Evolutionary conservation across 805 yeast species (phyloP).

Genomic region (Starmerella powellii): DNA sequence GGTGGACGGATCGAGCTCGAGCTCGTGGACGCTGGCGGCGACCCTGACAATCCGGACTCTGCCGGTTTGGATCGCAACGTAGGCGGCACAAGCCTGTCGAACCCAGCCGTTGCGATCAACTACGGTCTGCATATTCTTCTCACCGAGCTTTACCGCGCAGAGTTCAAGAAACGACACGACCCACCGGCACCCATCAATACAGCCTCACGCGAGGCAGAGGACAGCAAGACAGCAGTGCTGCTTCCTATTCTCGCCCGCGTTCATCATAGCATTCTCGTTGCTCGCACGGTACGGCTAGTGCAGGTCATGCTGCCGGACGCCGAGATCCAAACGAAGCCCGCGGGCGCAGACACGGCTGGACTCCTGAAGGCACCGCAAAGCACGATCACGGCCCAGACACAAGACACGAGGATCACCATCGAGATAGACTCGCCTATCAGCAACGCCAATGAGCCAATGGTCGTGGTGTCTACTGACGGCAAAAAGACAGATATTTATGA

Average conservation of each 20-base stretch:
- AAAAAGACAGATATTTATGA: conserved; percentile 25
- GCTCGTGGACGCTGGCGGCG: conserved; percentile 36
- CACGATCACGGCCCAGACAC: not conserved
- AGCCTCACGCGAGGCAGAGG: conserved; percentile 4
- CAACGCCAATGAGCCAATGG: conserved; percentile 6
- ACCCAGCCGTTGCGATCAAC: conserved; percentile 44
- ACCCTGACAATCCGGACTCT: not conserved
- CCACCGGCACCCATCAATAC: conserved; percentile 24
- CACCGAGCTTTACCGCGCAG: conserved; percentile 43
- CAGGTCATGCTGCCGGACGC: conserved; percentile 20
- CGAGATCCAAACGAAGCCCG: not conserved
- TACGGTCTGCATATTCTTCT: conserved; percentile 47
- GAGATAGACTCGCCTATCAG: conserved; percentile 9
- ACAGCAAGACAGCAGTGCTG: conserved; percentile 19
- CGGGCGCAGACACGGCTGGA: not conserved
- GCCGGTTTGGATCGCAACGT: no score
- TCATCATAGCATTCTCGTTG: conserved; percentile 20
- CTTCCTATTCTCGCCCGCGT: conserved; percentile 29
- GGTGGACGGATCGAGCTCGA: conserved; percentile 64
- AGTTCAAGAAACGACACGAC: conserved; percentile 31
- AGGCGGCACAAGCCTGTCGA: no score
- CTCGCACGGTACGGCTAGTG: conserved; percentile 16
- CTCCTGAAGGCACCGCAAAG: conserved; percentile 7
- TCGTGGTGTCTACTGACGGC: not conserved
- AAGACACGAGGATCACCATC: not conserved